Evolutionary conservation across 805 yeast species (phyloP).

Genomic region (Torulaspora indica): DNA sequence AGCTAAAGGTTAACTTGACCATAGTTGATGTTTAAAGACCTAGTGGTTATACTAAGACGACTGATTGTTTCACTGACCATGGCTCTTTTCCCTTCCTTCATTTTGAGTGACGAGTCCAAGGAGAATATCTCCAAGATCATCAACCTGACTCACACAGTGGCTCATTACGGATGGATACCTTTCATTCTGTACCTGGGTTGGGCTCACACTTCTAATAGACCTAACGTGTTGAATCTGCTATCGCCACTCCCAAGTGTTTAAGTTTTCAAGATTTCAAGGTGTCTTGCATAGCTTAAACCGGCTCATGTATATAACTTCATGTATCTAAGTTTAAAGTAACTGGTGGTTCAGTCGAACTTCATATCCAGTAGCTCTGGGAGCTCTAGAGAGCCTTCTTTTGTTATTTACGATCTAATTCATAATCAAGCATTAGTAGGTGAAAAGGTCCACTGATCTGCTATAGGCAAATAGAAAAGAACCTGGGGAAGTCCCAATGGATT

Average conservation of each 20-base stretch:
- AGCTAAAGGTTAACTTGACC: no score
- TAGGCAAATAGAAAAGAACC: neutral
- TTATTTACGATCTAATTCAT: neutral
- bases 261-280: neutral
- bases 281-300: conserved; percentile 3
- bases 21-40: neutral
- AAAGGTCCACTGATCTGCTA: neutral
- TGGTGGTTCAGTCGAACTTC: neutral
- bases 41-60: neutral
- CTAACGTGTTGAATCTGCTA: conserved; percentile 55
- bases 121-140: conserved; percentile 84
- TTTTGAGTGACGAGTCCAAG: conserved; percentile 42
- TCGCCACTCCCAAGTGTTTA: conserved; percentile 38
- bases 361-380: no score
- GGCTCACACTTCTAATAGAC: conserved; percentile 77
- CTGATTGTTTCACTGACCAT: conserved; percentile 8
- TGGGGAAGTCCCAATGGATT: conserved; percentile 1
- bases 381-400: no score
- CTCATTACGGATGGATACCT: conserved; percentile 97
- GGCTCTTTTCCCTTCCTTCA: conserved; percentile 36
- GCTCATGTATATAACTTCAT: conserved; percentile 11
- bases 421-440: neutral
- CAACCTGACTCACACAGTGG: conserved; percentile 77
- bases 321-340: conserved; percentile 9
- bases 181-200: conserved; percentile 88